Base-by-base conservation (phyloP, 345 rosid species). In the Psidium guajava region DNA sequence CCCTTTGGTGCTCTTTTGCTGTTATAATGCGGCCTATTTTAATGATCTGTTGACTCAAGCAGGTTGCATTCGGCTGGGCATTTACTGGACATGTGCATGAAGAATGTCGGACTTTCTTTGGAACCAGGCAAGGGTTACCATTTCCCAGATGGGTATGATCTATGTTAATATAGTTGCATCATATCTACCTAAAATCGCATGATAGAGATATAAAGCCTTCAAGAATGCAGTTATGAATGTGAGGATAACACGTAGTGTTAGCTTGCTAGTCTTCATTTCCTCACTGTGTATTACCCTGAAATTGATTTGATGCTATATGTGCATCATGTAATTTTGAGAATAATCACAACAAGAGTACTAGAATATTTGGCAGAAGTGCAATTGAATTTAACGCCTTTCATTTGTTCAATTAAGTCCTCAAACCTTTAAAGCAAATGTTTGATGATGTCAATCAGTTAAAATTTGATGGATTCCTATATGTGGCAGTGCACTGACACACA, bases 11-110 rank as follows among this genome's bases (percentile, higher is more conserved):
- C 80, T 74, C 18, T 47, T 69, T 24, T 50, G 24, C 44, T 58
- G 28, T 50, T 12, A 73, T 77, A 27, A 22, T 15, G 74, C 15
- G 11, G 44, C 32, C 52, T 49, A 10, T 4, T 84, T 50, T 9
- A 25, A 36, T 81, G 75, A 85, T 52, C 85, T 53, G 55, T 21
- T 42, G 14, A 49, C 44, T 12, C 64, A 12, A 81, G 57, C 90
- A 95, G 99, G 91, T 86, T 96, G 92, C 98, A 96, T 85, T 95
- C 96, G 73, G 97, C 96, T 86, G 98, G 99, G 56, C 99, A 95
- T 90, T 93, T 96, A 88, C 89, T 96, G 86, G 98, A 95, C 53
- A 47, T 85, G 27, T 94, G 96, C 82, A 57, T 94, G 94, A 86
- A 77, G 87, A 92, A 88, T 56, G 91, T 95, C 59, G 96, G 99